Base-by-base conservation (phyloP, 805 yeast species). In the Hagleromyces aurorensis region DNA sequence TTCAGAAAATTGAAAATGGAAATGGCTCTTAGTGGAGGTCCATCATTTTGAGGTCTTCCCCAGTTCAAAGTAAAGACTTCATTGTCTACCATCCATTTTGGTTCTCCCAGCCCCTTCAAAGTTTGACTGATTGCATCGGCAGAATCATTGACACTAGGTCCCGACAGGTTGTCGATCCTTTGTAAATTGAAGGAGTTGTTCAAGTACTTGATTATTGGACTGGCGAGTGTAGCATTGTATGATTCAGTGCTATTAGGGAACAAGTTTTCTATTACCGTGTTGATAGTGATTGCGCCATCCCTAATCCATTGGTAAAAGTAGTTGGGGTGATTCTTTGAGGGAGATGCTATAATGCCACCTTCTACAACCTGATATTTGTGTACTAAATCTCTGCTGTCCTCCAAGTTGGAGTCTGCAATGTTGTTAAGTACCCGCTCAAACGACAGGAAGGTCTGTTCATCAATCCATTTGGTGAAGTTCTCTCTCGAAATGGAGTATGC, bases 1-100 rank as follows among this genome's bases (percentile, higher is more conserved):
- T 61, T 56, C 36, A 82, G 43, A 49, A 72, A 82, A 37, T 69
- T 69, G 21, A 71, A 54, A 13, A 78, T 65, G 2, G 94, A 69
- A 33, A 78, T 67, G 7, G 76, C 67, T 44, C 96, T 67, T 34
- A 89, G 64, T 1, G 93, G 87, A 1, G 97, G 96, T 0, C 97
- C 97, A 54, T 89, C 97, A 36, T 85, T 70, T 57, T 89, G 97
- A 1, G 97, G 97, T 43, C 97, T 66, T 2, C 97, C 97, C 97
- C 97, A 89, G 19, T 62, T 52, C 2, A 61, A 76, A 5, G 55
- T 53, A 46, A 80, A 89, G 1, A 81, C 64, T 0, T 72, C 45
- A 14, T 79, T 77, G 50, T 84, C 70, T 4, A 76, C 72, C 51
- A 67, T 53, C 50, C 80, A 89, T 54, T 89, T 89, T 6, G 97